A percentile compares a stretch with the other conserved stretches of the same genome.
These are phyloP conservation scores for Thuidium tamariscinum DNA, from an alignment of 225 moss, liverwort and hornwort genomes.

Conservation along the genomic window DNA sequence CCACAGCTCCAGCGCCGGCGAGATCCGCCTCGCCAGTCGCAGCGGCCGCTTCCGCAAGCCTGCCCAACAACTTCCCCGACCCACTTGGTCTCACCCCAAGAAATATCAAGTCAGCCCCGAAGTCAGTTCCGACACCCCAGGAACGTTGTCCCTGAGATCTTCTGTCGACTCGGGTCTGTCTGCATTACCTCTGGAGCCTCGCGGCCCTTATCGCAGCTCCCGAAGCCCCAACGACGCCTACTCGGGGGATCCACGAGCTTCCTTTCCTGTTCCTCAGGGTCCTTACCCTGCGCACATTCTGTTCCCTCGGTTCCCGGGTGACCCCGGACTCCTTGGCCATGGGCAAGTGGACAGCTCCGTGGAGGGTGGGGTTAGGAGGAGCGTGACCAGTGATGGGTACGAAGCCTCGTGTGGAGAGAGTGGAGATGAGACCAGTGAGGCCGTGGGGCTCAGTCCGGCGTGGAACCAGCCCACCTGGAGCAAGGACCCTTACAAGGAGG, in stretches of 20 bases:
- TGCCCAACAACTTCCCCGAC: not conserved
- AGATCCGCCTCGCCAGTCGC: slow-evolving; percentile 52
- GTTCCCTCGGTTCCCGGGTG: slow-evolving; percentile 20
- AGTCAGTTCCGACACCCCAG: not conserved
- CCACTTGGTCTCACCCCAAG: not conserved
- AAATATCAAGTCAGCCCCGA: not conserved
- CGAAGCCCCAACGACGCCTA: slow-evolving; percentile 2
- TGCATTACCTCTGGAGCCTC: slow-evolving; percentile 13
- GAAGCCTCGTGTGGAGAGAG: slow-evolving; percentile 82
- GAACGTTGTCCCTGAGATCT: not conserved
- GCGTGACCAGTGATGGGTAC: slow-evolving; percentile 74
- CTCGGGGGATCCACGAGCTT: slow-evolving; percentile 11
- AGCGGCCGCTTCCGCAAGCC: not conserved
- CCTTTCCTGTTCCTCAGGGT: not conserved
- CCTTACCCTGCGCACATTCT: slow-evolving; percentile 4
- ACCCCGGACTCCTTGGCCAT: not conserved
- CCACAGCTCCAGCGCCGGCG: slow-evolving; percentile 35
- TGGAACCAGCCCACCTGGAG: slow-evolving; percentile 51
- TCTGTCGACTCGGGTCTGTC: not conserved
- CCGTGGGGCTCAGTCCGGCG: slow-evolving; percentile 27
- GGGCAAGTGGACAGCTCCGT: not conserved
- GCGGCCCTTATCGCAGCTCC: slow-evolving; percentile 5
- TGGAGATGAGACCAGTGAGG: slow-evolving; percentile 61
- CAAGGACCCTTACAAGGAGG: slow-evolving; percentile 11
- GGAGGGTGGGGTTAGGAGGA: not conserved